A percentile compares a stretch with the other conserved stretches of the same genome.
Conservation (phyloP, 2,329 filamentous ascomycete genomes). For the Epichloe aotearoae region DNA sequence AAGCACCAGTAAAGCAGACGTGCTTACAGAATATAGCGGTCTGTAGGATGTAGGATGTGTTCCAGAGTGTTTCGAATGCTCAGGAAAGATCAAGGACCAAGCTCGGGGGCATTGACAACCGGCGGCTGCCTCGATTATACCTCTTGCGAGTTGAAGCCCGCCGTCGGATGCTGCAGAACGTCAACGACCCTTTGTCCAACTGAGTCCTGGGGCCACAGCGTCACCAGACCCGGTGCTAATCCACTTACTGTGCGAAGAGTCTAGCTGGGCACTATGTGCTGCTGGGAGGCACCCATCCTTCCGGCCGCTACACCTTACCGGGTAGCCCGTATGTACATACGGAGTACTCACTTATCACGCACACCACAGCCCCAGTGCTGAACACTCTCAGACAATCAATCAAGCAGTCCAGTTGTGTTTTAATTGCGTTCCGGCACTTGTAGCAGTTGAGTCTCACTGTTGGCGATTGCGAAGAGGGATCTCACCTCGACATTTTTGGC, state of each 20-base stretch:
- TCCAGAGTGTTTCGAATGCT: not conserved
- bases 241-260: constrained; percentile 5
- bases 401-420: too few relatives aligned
- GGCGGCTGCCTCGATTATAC: constrained; percentile 5
- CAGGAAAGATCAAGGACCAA: not conserved
- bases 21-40: constrained; percentile 3
- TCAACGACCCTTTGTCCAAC: not conserved
- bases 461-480: too few relatives aligned
- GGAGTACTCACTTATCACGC: not conserved
- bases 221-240: constrained; percentile 6
- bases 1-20: not conserved
- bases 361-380: not conserved
- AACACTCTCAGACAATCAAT: not conserved
- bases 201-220: constrained; percentile 3
- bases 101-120: not conserved
- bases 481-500: too few relatives aligned
- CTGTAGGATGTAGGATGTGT: not conserved
- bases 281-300: constrained; percentile 1
- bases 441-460: too few relatives aligned
- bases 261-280: not conserved
- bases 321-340: not conserved
- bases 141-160: constrained; percentile 1
- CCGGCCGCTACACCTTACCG: constrained; percentile 1
- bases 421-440: too few relatives aligned
- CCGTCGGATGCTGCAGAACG: not conserved